These are phyloP conservation scores for Manihot esculenta DNA, from an alignment of 441 rosid genomes.

Conservation along the genomic window DNA sequence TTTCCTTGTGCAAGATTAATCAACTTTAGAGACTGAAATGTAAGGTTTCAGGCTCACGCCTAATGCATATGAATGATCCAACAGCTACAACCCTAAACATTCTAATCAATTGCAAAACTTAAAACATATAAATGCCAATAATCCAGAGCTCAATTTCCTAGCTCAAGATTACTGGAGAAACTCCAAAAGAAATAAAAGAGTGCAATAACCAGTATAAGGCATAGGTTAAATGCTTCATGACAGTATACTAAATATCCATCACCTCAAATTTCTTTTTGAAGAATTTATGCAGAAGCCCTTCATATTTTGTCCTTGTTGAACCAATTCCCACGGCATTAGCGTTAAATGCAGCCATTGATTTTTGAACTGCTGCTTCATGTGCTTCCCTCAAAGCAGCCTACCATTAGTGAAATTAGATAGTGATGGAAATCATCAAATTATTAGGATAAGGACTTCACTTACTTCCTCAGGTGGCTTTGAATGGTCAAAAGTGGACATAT, in stretches of 20 bases:
- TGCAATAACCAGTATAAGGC: not conserved
- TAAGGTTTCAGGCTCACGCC: not conserved
- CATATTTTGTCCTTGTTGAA: slow-evolving; percentile 71
- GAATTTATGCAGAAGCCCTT: slow-evolving; percentile 82
- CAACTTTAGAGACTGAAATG: not conserved
- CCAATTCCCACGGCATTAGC: slow-evolving; percentile 92
- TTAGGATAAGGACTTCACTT: slow-evolving; percentile 32
- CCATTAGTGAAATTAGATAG: slow-evolving; percentile 34
- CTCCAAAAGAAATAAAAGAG: not conserved
- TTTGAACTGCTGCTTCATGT: slow-evolving; percentile 86
- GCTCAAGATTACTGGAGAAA: not conserved
- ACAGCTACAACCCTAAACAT: not conserved
- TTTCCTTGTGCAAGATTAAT: not conserved
- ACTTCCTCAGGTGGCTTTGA: slow-evolving; percentile 90
- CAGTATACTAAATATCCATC: slow-evolving; percentile 17
- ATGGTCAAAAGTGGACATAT: slow-evolving; percentile 66
- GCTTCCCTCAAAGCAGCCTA: slow-evolving; percentile 86
- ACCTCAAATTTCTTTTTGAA: slow-evolving; percentile 86
- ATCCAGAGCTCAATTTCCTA: not conserved
- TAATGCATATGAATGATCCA: not conserved
- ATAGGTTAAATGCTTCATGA: not conserved
- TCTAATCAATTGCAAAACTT: not conserved
- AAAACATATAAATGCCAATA: not conserved
- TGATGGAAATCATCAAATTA: slow-evolving; percentile 22
- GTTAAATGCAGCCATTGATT: slow-evolving; percentile 63